A percentile compares a stretch with the other conserved stretches of the same genome.
phyloP scores from a whole-genome alignment of 768 basidiomycete genomes.

The Cyclocybe cylindracea region DNA sequence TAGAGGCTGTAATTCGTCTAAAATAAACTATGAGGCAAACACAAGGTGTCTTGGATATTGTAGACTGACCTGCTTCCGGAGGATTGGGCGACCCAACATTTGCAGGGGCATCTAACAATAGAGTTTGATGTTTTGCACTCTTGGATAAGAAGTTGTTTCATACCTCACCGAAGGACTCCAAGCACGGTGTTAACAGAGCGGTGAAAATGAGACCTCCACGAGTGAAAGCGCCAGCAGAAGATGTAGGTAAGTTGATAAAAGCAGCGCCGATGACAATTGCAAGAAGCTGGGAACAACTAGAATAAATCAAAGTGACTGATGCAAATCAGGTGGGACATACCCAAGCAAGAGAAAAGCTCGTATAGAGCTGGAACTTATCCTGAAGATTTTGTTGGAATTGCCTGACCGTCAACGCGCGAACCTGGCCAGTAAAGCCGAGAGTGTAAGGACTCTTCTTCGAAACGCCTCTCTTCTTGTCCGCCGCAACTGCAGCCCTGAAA shows the following conservation, averaged over 20 bases:
- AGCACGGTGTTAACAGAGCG: constrained; percentile 62
- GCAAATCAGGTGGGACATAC: constrained; percentile 34
- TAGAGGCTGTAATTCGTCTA: constrained; percentile 66
- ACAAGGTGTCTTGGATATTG: not conserved
- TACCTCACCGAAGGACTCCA: constrained; percentile 73
- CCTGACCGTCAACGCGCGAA: constrained; percentile 65
- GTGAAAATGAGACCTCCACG: constrained; percentile 79
- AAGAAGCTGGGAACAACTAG: constrained; percentile 35
- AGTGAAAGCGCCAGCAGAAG: constrained; percentile 83
- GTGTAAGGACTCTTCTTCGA: constrained; percentile 83
- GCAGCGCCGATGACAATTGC: constrained; percentile 73
- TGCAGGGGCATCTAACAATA: constrained; percentile 66
- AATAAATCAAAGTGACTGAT: not conserved
- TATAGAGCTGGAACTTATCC: constrained; percentile 76
- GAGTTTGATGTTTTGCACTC: constrained; percentile 16
- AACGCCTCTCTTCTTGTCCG: constrained; percentile 78
- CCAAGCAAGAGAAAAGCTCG: constrained; percentile 63
- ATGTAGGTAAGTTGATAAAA: constrained; percentile 71
- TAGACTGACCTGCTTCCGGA: constrained; percentile 56
- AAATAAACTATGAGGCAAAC: not conserved
- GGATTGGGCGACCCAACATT: constrained; percentile 79
- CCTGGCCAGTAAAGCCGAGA: constrained; percentile 74
- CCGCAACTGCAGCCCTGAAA: constrained; percentile 74
- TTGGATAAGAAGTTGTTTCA: not conserved
- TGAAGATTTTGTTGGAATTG: constrained; percentile 77